Base-by-base conservation (phyloP, 768 basidiomycete genomes). In the Phanerodontia chrysosporium region DNA sequence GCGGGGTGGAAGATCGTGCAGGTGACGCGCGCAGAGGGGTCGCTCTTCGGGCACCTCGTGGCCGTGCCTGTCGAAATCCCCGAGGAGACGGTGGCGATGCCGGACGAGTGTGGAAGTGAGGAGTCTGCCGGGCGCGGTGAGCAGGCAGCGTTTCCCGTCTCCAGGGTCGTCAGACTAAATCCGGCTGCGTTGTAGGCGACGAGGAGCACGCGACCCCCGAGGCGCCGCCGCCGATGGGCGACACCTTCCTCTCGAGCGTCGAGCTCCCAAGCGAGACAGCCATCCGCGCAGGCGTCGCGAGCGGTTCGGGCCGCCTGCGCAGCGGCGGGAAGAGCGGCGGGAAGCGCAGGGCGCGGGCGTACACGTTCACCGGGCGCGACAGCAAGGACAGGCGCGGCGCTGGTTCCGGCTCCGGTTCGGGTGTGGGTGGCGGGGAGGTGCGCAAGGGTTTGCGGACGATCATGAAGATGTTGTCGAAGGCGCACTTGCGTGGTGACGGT, bases 1-100 rank as follows among this genome's bases (percentile, higher is more conserved):
- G 80, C 86, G n/a, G 87, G 87, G 1, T 90, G 87, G 87, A 85
- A 81, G 59, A 77, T 89, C 14, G 72, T 78, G 39, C 81, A 80
- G 46, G 83, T 87, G 55, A 81, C 80, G 1, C 80, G 80, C 57
- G 79, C 83, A 2, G 77, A 83, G 36, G 86, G 85, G 10, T 84
- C 86, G 1, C 72, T 86, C 39, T 90, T 92, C 65, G 87, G 85
- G 2, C 81, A 90, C 66, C 81, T 91, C 58, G 76, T 85, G 39
- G 89, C 88, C 28, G 78, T 84, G 18, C 89, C 89, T 6, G 75
- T 78, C 1, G 62, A 76, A 2, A 77, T 89, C 14, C 84, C 86
- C 1, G 36, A 28, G 5, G 62, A 57, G 25, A 57, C 63, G 12
- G 55, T 69, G 1, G 58, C 63, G 2, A 32, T 65, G 59, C 55